Base-by-base conservation (phyloP, 768 basidiomycete species). In the Auricularia cornea region DNA sequence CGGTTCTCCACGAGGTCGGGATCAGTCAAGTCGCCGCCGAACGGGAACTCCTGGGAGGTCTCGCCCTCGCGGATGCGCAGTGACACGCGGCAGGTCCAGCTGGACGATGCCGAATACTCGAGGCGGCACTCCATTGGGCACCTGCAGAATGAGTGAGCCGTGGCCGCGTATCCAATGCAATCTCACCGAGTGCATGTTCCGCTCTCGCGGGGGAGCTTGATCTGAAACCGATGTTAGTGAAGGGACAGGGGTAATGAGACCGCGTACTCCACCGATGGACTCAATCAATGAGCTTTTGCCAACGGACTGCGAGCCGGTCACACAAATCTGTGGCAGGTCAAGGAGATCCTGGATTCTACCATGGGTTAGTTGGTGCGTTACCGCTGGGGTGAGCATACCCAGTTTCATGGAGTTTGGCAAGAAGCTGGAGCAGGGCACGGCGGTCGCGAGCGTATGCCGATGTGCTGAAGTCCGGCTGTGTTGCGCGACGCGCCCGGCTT, bases 281-380 rank as follows among this genome's bases (percentile, higher is more conserved):
- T 91, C 89, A 11, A 91, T 90, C 3, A 90, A 77, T 0, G 89
- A 90, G 0, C 87, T 89, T 67, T 90, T 90, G 0, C 89, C 89
- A 0, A 86, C 87, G 52, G 84, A 87, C 66, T 91, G 89, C 2
- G 79, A 81, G 0, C 89, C 89, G 20, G 89, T 81, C 51, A 90
- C 89, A 0, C 84, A 85, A 32, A 91, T 89, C 65, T 84, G 82
- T 0, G 90, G 89, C 0, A 91, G 74, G 67, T 89, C 86, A 10
- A 92, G 83, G 60, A 90, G 26, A 12, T 57, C 11, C 30, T 31
- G 54, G 11, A 57, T 31, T 20, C 54, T 57, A 18, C 16, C 10
- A 5, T 38, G 35, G 35, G 8, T 38, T 14, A 38, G 35, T 10
- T 8, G 16, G 10, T 38, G 35, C 35, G 51, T 1, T 52, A 10